Evolutionary conservation across 176 grass and related monocot genomes (phyloP).

Genomic region (Musa itinerans): DNA sequence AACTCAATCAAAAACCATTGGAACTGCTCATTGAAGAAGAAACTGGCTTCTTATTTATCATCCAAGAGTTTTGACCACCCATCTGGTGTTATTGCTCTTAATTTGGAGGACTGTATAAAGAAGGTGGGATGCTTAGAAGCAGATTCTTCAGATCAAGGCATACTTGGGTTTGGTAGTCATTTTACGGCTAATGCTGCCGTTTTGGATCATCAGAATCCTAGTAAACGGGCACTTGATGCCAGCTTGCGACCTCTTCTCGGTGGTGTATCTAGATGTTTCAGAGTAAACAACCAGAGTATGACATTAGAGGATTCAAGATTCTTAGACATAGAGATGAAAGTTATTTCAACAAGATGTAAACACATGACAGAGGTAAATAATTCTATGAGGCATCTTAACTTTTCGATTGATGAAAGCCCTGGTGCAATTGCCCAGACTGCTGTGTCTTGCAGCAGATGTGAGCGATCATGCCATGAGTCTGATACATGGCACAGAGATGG

Average conservation of each 20-base stretch:
- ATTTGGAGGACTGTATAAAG: neutral
- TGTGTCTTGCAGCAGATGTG: neutral
- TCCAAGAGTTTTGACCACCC: neutral
- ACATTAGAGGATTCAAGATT: neutral
- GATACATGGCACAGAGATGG: neutral
- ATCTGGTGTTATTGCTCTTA: neutral
- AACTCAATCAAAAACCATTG: constrained; percentile 13
- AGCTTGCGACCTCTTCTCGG: neutral
- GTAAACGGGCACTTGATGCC: neutral
- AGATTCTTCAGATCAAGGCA: neutral
- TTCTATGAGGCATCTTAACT: neutral
- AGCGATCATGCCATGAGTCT: neutral
- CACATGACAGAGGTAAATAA: neutral
- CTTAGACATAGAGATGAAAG: neutral
- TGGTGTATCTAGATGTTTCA: neutral
- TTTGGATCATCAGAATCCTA: neutral
- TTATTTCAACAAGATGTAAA: neutral
- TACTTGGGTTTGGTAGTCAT: neutral
- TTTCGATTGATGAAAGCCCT: neutral
- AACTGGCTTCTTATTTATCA: neutral
- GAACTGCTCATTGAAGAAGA: constrained; percentile 19
- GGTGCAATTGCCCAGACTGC: neutral
- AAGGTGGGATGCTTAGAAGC: neutral
- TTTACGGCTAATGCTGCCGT: neutral
- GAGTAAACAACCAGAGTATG: neutral